Evolutionary conservation across 1,139 yeast species (phyloP), one percentile per base, ranked within the genome.

Genomic region (Hyphopichia burtonii): DNA sequence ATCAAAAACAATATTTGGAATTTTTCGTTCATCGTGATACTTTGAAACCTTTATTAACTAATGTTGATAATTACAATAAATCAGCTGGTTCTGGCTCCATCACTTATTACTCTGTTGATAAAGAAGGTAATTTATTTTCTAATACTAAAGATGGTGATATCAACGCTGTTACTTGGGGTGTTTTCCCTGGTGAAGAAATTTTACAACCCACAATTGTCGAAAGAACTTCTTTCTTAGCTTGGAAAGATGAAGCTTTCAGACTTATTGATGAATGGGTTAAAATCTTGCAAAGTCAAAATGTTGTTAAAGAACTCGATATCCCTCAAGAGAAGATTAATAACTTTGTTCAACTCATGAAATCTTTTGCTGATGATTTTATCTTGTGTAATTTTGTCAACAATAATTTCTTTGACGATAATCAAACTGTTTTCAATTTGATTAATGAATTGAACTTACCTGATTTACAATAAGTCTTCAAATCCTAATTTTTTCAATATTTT

Each of bases 141-240:
- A 91, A 91, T 61, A 82, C 93, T 39, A 78, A 76, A 34, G 85
- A 80, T 39, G 86, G 82, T 46, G 86, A 84, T 49, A 90, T 95
- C 51, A 90, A 89, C 58, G 97, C 98, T 8, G 97, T 90, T 41
- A 93, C 99, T 12, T 93, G 99, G 99, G 98, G 96, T 49, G 88
- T 87, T 34, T 89, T 87, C 76, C 96, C 96, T 16, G 95, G 95
- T 37, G 86, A 86, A 59, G 96, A 89, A 65, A 86, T 89, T 41
- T 74, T 87, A 52, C 96, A 89, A 64, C 96, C 96, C 41, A 89
- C 96, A 1, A 87, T 89, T 58, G 96, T 89, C n/a, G 96, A 89
- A 60, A 83, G 82, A 59, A 80, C 83, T 23, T 86, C 96, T 3
- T 89, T 89, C 66, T 70, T 88, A 54, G 96, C 98, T 9, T 93